These are phyloP conservation scores for Arabidopsis lyrata DNA, from an alignment of 441 rosid genomes.

Conservation along the genomic window DNA sequence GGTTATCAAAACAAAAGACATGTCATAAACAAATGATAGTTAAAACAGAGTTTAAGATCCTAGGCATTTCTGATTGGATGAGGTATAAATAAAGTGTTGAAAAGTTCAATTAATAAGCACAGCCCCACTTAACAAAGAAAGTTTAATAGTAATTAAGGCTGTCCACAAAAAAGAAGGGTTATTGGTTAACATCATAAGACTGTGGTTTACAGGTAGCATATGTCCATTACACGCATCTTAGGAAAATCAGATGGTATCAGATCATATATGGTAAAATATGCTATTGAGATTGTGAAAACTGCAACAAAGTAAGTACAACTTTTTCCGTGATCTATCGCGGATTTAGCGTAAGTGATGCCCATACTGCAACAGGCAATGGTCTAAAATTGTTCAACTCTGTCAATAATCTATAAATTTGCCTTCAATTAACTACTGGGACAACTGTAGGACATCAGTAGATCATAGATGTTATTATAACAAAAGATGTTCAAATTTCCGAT, in stretches of 20 bases:
- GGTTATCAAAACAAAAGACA: constrained; percentile 17
- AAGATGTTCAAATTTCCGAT: not conserved
- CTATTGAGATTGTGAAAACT: constrained; percentile 7
- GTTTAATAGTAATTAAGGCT: not conserved
- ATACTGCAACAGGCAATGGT: constrained; percentile 17
- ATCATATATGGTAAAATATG: constrained; percentile 3
- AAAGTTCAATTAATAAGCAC: not conserved
- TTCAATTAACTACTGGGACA: not conserved
- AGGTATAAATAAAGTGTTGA: not conserved
- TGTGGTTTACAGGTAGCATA: constrained; percentile 27
- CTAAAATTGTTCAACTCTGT: constrained; percentile 22
- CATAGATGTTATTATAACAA: not conserved
- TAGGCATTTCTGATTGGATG: constrained; percentile 31
- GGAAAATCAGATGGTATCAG: constrained; percentile 8
- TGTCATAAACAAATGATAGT: constrained; percentile 3
- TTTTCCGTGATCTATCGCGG: not conserved
- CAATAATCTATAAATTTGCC: not conserved
- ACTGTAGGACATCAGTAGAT: not conserved
- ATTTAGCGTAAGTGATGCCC: constrained; percentile 5
- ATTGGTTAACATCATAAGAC: constrained; percentile 20
- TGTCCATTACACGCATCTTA: constrained; percentile 2
- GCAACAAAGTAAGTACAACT: constrained; percentile 3
- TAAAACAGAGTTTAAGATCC: constrained; percentile 11
- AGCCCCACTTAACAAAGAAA: not conserved
- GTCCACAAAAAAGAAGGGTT: not conserved